phyloP scores from a whole-genome alignment of 1,284 basidiomycete species.

The Trametes versicolor region DNA sequence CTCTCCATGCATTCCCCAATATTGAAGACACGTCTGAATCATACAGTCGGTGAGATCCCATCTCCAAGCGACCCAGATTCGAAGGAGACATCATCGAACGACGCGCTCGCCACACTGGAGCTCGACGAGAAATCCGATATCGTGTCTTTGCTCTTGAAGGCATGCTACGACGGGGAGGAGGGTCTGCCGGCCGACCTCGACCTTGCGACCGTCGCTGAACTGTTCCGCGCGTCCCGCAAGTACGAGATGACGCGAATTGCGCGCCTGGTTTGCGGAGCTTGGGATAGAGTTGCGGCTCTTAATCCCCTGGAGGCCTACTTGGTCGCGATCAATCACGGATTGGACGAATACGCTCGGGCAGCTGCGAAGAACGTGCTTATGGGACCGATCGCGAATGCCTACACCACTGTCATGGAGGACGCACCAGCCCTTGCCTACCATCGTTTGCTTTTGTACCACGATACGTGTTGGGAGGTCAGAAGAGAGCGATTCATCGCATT shows the following conservation, averaged over 20 bases:
- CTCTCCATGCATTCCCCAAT: neutral
- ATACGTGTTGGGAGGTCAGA: neutral
- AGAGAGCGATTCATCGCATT: neutral
- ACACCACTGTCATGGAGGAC: constrained; percentile 16
- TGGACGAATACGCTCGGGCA: neutral
- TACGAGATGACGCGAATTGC: constrained; percentile 29
- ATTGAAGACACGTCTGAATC: neutral
- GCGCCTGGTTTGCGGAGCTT: neutral
- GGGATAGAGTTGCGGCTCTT: neutral
- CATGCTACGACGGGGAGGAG: neutral
- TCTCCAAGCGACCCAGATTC: no score
- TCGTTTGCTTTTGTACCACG: constrained; percentile 13
- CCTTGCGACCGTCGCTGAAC: no score
- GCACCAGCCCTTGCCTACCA: constrained; percentile 10
- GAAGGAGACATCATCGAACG: neutral
- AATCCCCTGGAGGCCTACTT: constrained; percentile 1
- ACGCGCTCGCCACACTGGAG: constrained; percentile 16
- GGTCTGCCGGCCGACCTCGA: neutral
- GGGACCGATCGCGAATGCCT: neutral
- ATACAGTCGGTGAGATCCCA: no score
- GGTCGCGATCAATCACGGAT: neutral
- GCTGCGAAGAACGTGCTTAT: neutral
- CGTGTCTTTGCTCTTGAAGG: constrained; percentile 16
- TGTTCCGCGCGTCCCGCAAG: constrained; percentile 19
- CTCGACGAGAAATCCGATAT: constrained; percentile 15